Evolutionary conservation across 768 basidiomycete genomes (phyloP).

Genomic region (Boletus patriciae): DNA sequence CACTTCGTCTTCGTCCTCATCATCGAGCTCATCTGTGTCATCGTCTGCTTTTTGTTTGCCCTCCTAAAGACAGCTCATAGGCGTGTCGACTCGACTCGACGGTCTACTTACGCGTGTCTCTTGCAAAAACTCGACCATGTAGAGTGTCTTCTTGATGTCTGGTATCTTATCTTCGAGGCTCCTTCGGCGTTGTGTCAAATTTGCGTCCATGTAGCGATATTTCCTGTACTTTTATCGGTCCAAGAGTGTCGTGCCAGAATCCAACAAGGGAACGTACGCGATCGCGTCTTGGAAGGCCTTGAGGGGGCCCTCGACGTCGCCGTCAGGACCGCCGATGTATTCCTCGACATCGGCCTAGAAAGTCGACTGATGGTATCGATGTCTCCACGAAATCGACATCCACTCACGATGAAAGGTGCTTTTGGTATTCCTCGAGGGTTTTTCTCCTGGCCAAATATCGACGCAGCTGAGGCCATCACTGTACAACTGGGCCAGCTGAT

Average conservation of each 20-base stretch:
- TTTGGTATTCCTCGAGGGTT: constrained; percentile 94
- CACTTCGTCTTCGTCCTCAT: constrained; percentile 54
- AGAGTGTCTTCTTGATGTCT: constrained; percentile 89
- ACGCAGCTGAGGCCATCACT: constrained; percentile 24
- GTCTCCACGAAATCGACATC: background rate
- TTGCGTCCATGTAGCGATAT: constrained; percentile 97
- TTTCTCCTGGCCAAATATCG: constrained; percentile 46
- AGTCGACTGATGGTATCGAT: background rate
- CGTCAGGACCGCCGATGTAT: constrained; percentile 78
- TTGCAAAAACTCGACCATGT: constrained; percentile 82
- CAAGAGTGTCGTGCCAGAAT: constrained; percentile 12
- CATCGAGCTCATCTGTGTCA: constrained; percentile 49
- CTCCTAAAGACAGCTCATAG: constrained; percentile 43
- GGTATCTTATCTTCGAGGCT: constrained; percentile 93
- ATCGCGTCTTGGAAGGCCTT: constrained; percentile 88
- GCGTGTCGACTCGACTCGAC: background rate
- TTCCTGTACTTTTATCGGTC: constrained; percentile 61
- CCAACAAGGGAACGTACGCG: constrained; percentile 58
- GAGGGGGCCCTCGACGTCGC: constrained; percentile 73
- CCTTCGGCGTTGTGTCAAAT: constrained; percentile 70
- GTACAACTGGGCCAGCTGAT: background rate
- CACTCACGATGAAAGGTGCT: constrained; percentile 90
- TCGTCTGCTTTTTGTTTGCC: constrained; percentile 48
- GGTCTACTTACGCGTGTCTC: constrained; percentile 58
- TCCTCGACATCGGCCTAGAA: constrained; percentile 81